Conservation (phyloP, 371 early-diverging fungal species). For the Phascolomyces articulosus region DNA sequence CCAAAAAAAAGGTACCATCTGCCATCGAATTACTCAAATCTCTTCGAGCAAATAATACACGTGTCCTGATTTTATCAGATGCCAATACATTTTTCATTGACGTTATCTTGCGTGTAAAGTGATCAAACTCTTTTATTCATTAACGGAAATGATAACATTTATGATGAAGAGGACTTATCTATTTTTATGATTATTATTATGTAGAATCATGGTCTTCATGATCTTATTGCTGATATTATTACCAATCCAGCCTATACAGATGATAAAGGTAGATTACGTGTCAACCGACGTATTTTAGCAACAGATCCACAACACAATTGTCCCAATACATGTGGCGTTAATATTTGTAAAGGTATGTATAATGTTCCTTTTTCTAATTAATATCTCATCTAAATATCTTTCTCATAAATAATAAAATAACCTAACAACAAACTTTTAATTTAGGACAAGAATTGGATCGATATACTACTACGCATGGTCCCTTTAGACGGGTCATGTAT, state of each 20-base stretch:
- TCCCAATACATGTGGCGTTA: constrained; percentile 64
- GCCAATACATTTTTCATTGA: constrained; percentile 79
- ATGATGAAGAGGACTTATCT: not conserved
- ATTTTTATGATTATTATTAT: not conserved
- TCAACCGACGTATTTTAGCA: constrained; percentile 52
- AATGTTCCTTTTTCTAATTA: not conserved
- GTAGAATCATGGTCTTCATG: constrained; percentile 57
- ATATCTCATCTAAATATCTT: too few relatives aligned
- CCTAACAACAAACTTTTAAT: too few relatives aligned
- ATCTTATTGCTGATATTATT: constrained; percentile 63
- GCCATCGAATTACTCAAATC: constrained; percentile 54
- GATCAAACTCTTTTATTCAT: not conserved
- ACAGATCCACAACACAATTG: constrained; percentile 63
- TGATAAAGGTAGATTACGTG: constrained; percentile 51
- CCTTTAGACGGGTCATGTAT: constrained; percentile 37
- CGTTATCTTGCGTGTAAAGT: constrained; percentile 47
- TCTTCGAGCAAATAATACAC: constrained; percentile 51
- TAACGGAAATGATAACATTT: constrained; percentile 38
- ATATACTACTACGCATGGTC: constrained; percentile 30
- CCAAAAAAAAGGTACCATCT: constrained; percentile 43
- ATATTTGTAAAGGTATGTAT: constrained; percentile 76
- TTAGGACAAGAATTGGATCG: constrained; percentile 43
- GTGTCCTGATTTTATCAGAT: constrained; percentile 71
- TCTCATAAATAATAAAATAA: too few relatives aligned
- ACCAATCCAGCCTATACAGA: constrained; percentile 74